Evolutionary conservation across 2,329 filamentous ascomycete species (phyloP), one percentile per base, ranked within the genome.

Genomic region (Aspergillus sclerotialis): DNA sequence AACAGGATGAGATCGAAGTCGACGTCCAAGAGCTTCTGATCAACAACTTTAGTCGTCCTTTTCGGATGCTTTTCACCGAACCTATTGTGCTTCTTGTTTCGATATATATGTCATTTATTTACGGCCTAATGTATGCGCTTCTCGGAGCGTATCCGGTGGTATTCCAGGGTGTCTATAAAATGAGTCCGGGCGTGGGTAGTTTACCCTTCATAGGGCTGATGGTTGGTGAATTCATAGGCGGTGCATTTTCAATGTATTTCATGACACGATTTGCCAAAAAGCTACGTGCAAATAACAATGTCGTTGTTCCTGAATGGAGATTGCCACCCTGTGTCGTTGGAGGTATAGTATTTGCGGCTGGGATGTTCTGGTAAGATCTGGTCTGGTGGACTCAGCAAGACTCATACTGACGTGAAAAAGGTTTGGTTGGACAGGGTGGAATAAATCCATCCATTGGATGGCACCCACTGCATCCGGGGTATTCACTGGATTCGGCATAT

Each of bases 1-100:
- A 70, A 42, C 61, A 64, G 43, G 70, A 73, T 41, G 68, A 73
- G 50, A 65, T 73, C 21, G 70, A 73, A 44, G 56, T 73, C n/a
- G 67, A 72, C 33, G 61, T 72, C 38, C 52, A 51, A 2, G 65
- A 72, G 32, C 44, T 74, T 4, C 45, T 72, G 5, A 57, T 63
- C 3, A 67, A 66, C 34, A 72, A 73, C 46, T 67, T 73, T 39
- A 62, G 55, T 33, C 58, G 70, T 1, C 62, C 62, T 5, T 44
- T 65, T 16, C 49, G 49, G 6, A 55, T 66, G 44, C 54, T 66
- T 3, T 42, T 64, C 28, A 63, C 60, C 0, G 64, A 67, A 36
- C 63, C 61, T 0, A 64, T 65, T 33, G 53, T 65, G 3, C 48
- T 57, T 4, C 36, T 58, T 3, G 49, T 57, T 32, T 44, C 55